Evolutionary conservation across 306 rosid genomes (phyloP), one percentile per base, ranked within the genome.

Genomic region (Datisca glomerata): DNA sequence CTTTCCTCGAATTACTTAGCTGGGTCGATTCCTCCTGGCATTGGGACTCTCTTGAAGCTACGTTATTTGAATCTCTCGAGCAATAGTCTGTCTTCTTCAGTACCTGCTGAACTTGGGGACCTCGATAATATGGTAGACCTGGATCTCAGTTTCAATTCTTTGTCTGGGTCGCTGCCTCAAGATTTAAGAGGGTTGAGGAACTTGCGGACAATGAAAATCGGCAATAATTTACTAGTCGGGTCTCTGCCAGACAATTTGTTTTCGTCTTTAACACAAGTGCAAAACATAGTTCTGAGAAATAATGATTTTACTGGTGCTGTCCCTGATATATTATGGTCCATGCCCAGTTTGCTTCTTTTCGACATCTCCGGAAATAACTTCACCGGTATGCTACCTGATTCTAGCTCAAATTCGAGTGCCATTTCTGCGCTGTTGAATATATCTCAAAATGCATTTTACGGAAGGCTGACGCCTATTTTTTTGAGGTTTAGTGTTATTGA

Each of bases 321-420:
- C 40, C 89, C 87, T 57, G 53, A 43, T 12, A 57, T 39, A 34
- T 31, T 83, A 51, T 83, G 78, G 93, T 72, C 78, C 41, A 45
- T 66, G 57, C 77, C 91, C n/a, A 21, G 60, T 4, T 61, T 89
- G 81, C 68, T 46, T 19, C 57, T 72, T 25, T 68, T 89, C 11
- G 91, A 89, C 19, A 59, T 74, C 15, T 80, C 97, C 21, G 55
- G 67, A 22, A 89, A 89, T 51, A 74, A 69, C 59, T 83, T 89
- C 67, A 68, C 70, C 10, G 81, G 84, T 32, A 3, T 12, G 64
- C 71, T 84, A 43, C 91, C 83, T 2, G 70, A 69, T 80, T 74
- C 68, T 8, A 74, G 71, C 63, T 54, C 46, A 0, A 49, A 57
- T 48, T 49, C 51, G 20, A 65, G 59, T 67, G 49, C 44, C 40